phyloP scores from a whole-genome alignment of 495 filamentous ascomycete genomes.

The Endocarpon pusillum region DNA sequence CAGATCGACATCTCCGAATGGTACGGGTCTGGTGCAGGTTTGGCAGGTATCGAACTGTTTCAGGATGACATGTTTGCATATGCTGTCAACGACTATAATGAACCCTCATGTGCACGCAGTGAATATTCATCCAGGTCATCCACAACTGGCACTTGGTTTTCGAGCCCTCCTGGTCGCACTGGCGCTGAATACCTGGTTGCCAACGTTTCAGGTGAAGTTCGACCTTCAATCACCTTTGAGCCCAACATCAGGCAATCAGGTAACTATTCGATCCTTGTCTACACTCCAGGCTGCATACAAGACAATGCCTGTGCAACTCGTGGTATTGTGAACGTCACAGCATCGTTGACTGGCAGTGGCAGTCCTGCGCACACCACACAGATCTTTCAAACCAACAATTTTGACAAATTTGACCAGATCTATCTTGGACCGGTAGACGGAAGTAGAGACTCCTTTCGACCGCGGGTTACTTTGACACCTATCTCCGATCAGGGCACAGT shows the following conservation, averaged over 20 bases:
- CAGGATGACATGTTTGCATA: constrained; percentile 70
- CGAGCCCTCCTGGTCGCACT: constrained; percentile 36
- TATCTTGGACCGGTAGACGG: constrained; percentile 73
- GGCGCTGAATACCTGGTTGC: constrained; percentile 63
- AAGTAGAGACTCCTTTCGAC: constrained; percentile 54
- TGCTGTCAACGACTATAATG: constrained; percentile 75
- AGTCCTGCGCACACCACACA: constrained; percentile 21
- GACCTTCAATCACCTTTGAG: constrained; percentile 49
- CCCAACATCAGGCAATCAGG: constrained; percentile 81
- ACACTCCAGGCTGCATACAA: constrained; percentile 74
- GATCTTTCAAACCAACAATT: constrained; percentile 77
- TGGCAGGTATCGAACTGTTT: constrained; percentile 83
- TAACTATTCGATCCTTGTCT: constrained; percentile 74
- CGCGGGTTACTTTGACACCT: constrained; percentile 64
- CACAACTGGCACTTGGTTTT: constrained; percentile 54
- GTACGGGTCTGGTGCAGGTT: constrained; percentile 73
- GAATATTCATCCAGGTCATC: constrained; percentile 46
- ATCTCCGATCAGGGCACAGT: constrained; percentile 47
- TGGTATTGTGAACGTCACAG: constrained; percentile 67
- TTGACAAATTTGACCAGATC: constrained; percentile 86
- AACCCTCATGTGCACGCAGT: constrained; percentile 59
- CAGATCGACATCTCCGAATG: constrained; percentile 68
- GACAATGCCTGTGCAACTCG: constrained; percentile 61
- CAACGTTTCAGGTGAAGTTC: constrained; percentile 35
- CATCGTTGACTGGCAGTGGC: constrained; percentile 36